Conservation (phyloP, 305 asterid species). For the Striga hermonthica region DNA sequence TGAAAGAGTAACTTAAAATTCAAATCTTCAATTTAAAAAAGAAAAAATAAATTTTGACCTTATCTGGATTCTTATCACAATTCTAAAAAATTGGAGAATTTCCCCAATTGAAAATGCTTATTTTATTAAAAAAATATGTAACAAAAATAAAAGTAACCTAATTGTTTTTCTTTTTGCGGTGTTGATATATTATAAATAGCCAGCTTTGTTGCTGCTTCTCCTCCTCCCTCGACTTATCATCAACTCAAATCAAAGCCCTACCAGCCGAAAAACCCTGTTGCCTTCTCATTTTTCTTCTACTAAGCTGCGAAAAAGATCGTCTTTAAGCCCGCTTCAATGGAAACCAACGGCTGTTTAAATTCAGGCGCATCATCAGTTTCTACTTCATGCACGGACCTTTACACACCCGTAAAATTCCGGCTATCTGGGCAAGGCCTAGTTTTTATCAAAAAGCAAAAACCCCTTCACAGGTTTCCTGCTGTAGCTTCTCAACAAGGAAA, state of each 20-base stretch:
- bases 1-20: no score
- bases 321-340: constrained; percentile 39
- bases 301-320: constrained; percentile 26
- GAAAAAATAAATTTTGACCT: no score
- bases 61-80: no score
- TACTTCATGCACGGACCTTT: constrained; percentile 30
- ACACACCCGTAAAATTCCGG: constrained; percentile 30
- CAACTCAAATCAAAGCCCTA: constrained; percentile 24
- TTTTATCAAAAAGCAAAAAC: constrained; percentile 28
- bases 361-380: constrained; percentile 43
- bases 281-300: neutral
- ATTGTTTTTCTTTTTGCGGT: no score
- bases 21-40: no score
- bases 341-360: constrained; percentile 38
- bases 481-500: constrained; percentile 48
- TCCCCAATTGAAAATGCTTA: no score
- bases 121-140: no score
- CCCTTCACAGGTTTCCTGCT: constrained; percentile 42
- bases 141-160: no score
- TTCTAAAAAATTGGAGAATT: no score
- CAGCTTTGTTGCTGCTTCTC: no score
- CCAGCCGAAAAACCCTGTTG: constrained; percentile 24
- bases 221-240: constrained; percentile 7
- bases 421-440: neutral
- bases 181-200: no score